Base-by-base conservation (phyloP, 306 rosid genomes). In the Sicyos baderoa region DNA sequence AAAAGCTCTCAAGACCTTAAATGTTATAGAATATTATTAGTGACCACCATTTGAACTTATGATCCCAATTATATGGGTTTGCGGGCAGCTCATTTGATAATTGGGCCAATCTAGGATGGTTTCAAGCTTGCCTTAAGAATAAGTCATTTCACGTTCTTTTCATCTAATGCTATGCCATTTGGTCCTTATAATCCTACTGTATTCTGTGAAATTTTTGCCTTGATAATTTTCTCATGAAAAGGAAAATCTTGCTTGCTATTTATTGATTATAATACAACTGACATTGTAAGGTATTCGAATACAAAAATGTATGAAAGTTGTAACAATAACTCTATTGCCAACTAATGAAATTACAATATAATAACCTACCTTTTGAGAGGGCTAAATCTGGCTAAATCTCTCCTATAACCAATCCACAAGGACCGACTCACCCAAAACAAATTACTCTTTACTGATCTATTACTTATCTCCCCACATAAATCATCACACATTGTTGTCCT, bases 201-300 rank as follows among this genome's bases (percentile, higher is more conserved):
- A 17, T 63, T 42, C 7, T 37, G 4, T 16, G 5, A 27, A 6
- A 4, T 37, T 40, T 64, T 9, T 64, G 70, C 70, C 18, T 64
- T 25, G 29, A 64, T 64, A 14, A 44, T 37, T 35, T 63, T 42
- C 52, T 21, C 62, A 53, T 53, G 62, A 62, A 51, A 55, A 52
- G 49, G 61, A 70, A 53, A 25, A 70, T 54, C 61, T 35, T 32
- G 14, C 27, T 70, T 17, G 19, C 61, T 7, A 29, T 70, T 6
- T 19, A 70, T 13, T 66, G 7, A 3, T 25, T 21, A 66, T 45
- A 47, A 22, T 45, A 22, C 64, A 77, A 12, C 23, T 58, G 19
- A 54, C 45, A 40, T 40, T 1, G 45, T 40, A 40, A 40, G 45
- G 45, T 9, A 40, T 9, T 40, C 11, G 11, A 40, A 40, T 40